Evolutionary conservation across 1,139 yeast genomes (phyloP), one percentile per base, ranked within the genome.

Genomic region (Geotrichum europaeum): DNA sequence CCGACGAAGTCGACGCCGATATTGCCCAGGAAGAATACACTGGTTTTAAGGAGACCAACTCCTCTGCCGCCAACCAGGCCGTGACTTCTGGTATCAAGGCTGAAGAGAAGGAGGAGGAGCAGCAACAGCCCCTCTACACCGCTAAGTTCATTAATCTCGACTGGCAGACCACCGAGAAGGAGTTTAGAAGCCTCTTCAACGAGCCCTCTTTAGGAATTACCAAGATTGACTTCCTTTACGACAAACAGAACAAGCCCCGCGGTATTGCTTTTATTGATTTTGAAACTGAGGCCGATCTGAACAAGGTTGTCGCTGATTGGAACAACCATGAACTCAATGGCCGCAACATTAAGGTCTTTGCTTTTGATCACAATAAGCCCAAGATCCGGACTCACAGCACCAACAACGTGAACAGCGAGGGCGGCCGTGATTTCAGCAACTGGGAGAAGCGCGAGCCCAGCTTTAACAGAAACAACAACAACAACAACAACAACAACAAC

Each of bases 101-200:
- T 43, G 34, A 47, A 13, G 25, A 49, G 20, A 53, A 60, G 55
- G 55, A 53, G 49, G 56, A 56, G 49, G 52, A 58, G 52, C 99
- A 99, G 56, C 95, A 90, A 70, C 81, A 78, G 60, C 92, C 97
- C 34, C 99, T 99, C 60, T 95, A 76, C 80, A 87, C 90, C 71
- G 98, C 97, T 24, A 84, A 91, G 75, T 81, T 94, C 68, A 83
- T 85, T 71, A 91, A 92, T 75, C 82, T 95, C 72, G 91, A 97
- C 62, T 89, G 90, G 86, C 94, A 89, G 66, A 82, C 84, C 55
- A 76, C 79, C 61, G 97, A 92, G 73, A 84, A 79, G 45, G 83
- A 79, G 53, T 80, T 94, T 64, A 78, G 76, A 60, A 83, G 83
- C 54, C 87, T 89, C 78, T 84, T 92, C 65, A 59, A 57, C 15